Base-by-base conservation (phyloP, 352 stramenopile species). In the Globisporangium cylindrosporum region DNA sequence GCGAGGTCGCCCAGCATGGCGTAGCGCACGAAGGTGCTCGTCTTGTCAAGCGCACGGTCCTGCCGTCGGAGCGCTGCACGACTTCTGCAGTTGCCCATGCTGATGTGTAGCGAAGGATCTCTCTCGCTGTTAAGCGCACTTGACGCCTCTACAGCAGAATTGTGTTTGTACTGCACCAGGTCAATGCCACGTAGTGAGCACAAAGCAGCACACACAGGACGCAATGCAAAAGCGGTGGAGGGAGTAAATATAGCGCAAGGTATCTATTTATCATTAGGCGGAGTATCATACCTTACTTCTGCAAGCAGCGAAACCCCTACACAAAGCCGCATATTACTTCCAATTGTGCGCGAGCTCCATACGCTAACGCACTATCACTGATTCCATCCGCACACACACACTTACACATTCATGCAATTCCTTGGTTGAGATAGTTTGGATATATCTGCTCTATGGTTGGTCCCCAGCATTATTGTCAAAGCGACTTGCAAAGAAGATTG, bases 401-500 rank as follows among this genome's bases (percentile, higher is more conserved):
- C 8, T 36, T 5, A 55, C 32, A 24, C 36, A 43, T 12, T 60
- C 56, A 65, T 55, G 8, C 63, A 68, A 14, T 10, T 22, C 15
- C n/a, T 49, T 51, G 18, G 3, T 60, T 66, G 20, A 56, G 32
- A 69, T 54, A 15, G 12, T 66, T 49, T 24, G 43, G 68, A 54
- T 27, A 80, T 95, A 74, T 95, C 68, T 91, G 87, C 87, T 92
- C 87, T 90, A 95, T 95, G 87, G 87, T 95, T 91, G 71, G 79
- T 95, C 87, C 90, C 87, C 78, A 93, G 83, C 85, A 95, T 95
- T 81, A 95, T 88, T 3, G 87, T 92, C 87, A 34, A 78, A 87
- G 69, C 69, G 87, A 92, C 83, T 92, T 89, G 86, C 84, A 91
- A 69, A 93, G 79, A 92, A 93, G 87, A 95, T 84, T 93, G 85